Conservation (phyloP, 75 land plant genomes). For the Chamaecyparis obtusa region DNA sequence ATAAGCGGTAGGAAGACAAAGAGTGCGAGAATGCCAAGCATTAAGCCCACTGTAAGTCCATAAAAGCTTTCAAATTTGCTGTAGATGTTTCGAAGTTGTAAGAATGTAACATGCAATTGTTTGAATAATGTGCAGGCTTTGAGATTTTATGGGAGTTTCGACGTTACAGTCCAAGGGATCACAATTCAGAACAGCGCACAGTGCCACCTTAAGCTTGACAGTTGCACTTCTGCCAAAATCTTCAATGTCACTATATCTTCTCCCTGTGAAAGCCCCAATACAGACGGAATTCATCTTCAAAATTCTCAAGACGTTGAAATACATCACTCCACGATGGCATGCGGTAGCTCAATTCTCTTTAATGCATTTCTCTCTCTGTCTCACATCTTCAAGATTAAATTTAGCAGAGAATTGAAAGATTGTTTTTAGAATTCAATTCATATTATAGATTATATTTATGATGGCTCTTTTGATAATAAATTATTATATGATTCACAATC, state of each 20-base stretch:
- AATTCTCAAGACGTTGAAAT: constrained; percentile 67
- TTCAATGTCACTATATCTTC: constrained; percentile 50
- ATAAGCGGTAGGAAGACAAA: constrained; percentile 20
- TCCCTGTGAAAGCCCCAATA: constrained; percentile 87
- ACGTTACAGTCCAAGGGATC: constrained; percentile 75
- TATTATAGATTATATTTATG: no score
- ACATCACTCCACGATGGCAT: constrained; percentile 40
- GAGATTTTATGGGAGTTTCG: constrained; percentile 87
- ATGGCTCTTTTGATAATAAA: no score
- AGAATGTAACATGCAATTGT: not conserved
- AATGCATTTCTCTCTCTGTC: not conserved
- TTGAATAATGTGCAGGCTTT: constrained; percentile 53
- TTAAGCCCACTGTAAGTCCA: constrained; percentile 71
- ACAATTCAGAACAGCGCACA: constrained; percentile 84
- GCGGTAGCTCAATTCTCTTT: constrained; percentile 45
- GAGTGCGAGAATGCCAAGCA: constrained; percentile 41
- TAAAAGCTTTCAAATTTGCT: not conserved
- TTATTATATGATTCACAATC: no score
- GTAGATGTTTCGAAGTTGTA: not conserved
- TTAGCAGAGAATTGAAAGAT: not conserved
- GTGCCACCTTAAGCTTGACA: constrained; percentile 88
- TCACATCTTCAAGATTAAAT: no score
- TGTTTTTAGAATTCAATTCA: not conserved
- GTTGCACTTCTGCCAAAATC: constrained; percentile 60
- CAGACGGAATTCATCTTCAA: constrained; percentile 94